These are phyloP conservation scores for Metarhizium robertsii DNA, from an alignment of 2,329 filamentous ascomycete species.

Conservation along the genomic window DNA sequence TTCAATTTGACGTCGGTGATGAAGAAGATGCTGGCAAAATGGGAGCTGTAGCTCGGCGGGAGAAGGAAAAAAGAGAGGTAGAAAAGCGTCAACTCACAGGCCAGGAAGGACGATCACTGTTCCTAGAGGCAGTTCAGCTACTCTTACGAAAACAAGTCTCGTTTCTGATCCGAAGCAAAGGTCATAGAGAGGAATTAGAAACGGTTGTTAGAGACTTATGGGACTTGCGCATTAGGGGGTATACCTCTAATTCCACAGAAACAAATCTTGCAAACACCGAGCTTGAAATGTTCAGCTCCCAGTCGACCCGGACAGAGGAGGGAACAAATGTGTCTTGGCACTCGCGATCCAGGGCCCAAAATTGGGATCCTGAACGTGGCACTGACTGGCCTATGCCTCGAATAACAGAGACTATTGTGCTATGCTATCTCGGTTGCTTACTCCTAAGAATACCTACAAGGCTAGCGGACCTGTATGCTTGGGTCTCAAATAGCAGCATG, in stretches of 20 bases:
- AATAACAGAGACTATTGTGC: slow-evolving; percentile 62
- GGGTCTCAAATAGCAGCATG: slow-evolving; percentile 58
- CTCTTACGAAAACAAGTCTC: slow-evolving; percentile 73
- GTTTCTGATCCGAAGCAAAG: slow-evolving; percentile 60
- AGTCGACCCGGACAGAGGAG: slow-evolving; percentile 16
- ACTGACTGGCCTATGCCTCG: slow-evolving; percentile 50
- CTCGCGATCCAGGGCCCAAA: slow-evolving; percentile 23
- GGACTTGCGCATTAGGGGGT: slow-evolving; percentile 54
- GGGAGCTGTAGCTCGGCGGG: slow-evolving; percentile 44
- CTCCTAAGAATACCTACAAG: slow-evolving; percentile 69
- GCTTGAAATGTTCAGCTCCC: slow-evolving; percentile 30
- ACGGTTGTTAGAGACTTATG: slow-evolving; percentile 76
- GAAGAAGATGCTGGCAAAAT: slow-evolving; percentile 61
- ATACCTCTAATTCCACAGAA: slow-evolving; percentile 25
- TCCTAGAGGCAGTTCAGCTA: slow-evolving; percentile 75
- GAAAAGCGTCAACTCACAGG: slow-evolving; percentile 51
- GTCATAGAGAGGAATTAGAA: slow-evolving; percentile 65
- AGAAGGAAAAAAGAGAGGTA: slow-evolving; percentile 47
- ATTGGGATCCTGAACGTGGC: slow-evolving; percentile 35
- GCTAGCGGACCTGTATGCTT: slow-evolving; percentile 61
- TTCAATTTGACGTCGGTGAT: slow-evolving; percentile 50
- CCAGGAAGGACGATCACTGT: slow-evolving; percentile 63
- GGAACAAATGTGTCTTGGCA: slow-evolving; percentile 17
- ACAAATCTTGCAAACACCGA: slow-evolving; percentile 17
- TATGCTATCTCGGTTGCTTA: slow-evolving; percentile 73